Conservation (phyloP, 2,329 filamentous ascomycete genomes). For the Aspergillus cejpii region DNA sequence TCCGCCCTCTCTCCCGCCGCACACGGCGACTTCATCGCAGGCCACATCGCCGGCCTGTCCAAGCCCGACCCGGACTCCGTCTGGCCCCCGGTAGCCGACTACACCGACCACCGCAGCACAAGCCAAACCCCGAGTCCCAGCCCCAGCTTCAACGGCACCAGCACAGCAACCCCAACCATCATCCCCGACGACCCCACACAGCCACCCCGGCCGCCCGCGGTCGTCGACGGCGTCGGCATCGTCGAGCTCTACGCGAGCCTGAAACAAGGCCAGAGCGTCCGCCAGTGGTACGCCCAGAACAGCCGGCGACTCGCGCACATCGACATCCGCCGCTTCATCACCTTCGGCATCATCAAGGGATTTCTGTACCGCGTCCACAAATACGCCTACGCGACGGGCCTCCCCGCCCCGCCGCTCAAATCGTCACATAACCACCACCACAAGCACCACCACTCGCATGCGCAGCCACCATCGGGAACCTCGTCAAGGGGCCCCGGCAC, state of each 20-base stretch:
- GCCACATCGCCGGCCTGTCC: conserved; percentile 15
- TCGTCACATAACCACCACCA: conserved; percentile 16
- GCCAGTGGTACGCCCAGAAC: conserved; percentile 77
- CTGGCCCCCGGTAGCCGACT: conserved; percentile 39
- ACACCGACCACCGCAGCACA: conserved; percentile 11
- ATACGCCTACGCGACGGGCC: conserved; percentile 58
- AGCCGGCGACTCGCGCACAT: conserved; percentile 65
- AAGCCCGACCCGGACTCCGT: conserved; percentile 34
- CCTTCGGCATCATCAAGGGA: conserved; percentile 93
- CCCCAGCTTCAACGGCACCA: conserved; percentile 11
- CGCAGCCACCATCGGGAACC: conserved; percentile 15
- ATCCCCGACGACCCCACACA: conserved; percentile 6
- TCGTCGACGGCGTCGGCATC: conserved; percentile 48
- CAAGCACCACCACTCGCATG: conserved; percentile 6
- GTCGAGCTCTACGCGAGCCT: conserved; percentile 82
- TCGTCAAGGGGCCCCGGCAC: conserved; percentile 28
- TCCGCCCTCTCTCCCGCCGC: conserved; percentile 14
- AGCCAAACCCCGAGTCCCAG: conserved; percentile 10
- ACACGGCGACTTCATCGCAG: conserved; percentile 15
- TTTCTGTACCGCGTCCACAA: conserved; percentile 90
- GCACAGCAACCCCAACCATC: conserved; percentile 9
- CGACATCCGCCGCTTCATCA: conserved; percentile 84
- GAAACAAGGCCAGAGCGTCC: conserved; percentile 72
- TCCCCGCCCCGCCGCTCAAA: conserved; percentile 25
- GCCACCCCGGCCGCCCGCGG: conserved; percentile 7